These are phyloP conservation scores for Fusarium dlaminii DNA, from an alignment of 2,329 filamentous ascomycete species.

Conservation along the genomic window DNA sequence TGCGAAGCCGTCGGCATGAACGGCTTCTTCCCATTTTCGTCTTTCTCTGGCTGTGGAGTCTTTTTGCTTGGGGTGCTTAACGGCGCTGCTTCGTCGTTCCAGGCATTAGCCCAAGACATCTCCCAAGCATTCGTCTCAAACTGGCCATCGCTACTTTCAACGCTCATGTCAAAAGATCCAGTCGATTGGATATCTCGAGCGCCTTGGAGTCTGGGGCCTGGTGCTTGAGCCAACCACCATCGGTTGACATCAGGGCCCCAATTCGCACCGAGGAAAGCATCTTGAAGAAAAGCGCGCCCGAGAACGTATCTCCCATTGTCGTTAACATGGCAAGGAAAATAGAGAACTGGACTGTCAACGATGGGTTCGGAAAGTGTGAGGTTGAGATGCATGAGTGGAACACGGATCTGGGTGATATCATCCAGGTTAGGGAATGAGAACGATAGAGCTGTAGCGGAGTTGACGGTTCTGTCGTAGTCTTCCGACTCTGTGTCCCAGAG, in stretches of 20 bases:
- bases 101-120: constrained; percentile 18
- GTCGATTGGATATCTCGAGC: neutral
- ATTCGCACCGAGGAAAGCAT: constrained; percentile 56
- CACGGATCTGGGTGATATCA: neutral
- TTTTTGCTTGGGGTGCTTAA: neutral
- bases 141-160: neutral
- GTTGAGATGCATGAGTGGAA: constrained; percentile 14
- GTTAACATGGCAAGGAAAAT: constrained; percentile 52
- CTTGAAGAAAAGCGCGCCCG: constrained; percentile 55
- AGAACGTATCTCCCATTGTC: constrained; percentile 42
- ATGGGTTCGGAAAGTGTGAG: neutral
- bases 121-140: constrained; percentile 18
- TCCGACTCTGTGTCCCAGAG: neutral
- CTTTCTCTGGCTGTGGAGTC: neutral
- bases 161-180: neutral
- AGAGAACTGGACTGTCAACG: neutral
- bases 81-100: neutral
- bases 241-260: constrained; percentile 43
- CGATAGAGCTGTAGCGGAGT: neutral
- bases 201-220: constrained; percentile 6
- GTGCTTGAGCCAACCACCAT: constrained; percentile 32
- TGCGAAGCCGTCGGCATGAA: neutral
- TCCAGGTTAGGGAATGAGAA: neutral
- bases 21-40: neutral
- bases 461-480: neutral